Evolutionary conservation across 495 filamentous ascomycete genomes (phyloP).

Genomic region (Elaphomyces granulatus): DNA sequence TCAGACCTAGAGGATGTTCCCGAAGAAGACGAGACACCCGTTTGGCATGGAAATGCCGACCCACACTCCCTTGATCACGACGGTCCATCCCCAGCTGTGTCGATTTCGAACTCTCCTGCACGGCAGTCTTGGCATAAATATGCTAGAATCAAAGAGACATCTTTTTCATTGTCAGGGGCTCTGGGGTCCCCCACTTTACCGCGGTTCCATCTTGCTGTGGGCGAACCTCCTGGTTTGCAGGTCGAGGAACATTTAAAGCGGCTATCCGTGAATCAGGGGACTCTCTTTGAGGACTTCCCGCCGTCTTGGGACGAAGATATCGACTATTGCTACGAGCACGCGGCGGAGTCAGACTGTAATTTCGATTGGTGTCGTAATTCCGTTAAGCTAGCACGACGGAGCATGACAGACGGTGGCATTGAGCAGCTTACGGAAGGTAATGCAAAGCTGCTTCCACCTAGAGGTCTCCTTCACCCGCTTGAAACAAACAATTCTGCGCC

Average conservation of each 20-base stretch:
- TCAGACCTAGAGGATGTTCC: slow-evolving; percentile 51
- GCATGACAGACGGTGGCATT: slow-evolving; percentile 10
- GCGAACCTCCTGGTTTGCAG: slow-evolving; percentile 4
- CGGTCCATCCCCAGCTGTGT: neutral
- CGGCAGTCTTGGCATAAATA: neutral
- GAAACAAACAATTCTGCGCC: slow-evolving; percentile 12
- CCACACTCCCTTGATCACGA: neutral
- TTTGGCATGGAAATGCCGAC: slow-evolving; percentile 18
- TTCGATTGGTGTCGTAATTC: slow-evolving; percentile 65
- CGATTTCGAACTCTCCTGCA: slow-evolving; percentile 1
- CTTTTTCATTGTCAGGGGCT: slow-evolving; percentile 20
- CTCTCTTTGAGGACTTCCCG: slow-evolving; percentile 25
- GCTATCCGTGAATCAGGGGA: slow-evolving; percentile 1
- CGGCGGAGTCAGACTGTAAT: slow-evolving; percentile 77
- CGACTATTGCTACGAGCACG: slow-evolving; percentile 87
- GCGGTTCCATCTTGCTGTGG: slow-evolving; percentile 10
- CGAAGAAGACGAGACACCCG: slow-evolving; percentile 45
- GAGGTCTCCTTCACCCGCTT: neutral
- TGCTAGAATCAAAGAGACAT: slow-evolving; percentile 2
- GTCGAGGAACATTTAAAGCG: slow-evolving; percentile 3
- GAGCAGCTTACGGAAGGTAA: slow-evolving; percentile 25
- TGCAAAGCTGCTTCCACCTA: neutral
- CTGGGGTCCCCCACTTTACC: slow-evolving; percentile 29
- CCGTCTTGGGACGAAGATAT: slow-evolving; percentile 87
- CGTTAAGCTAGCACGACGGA: slow-evolving; percentile 10